Percentiles rank a stretch among this genome's conserved stretches.
Evolutionary conservation across 345 rosid genomes (phyloP).

Genomic region (Boechera stricta): DNA sequence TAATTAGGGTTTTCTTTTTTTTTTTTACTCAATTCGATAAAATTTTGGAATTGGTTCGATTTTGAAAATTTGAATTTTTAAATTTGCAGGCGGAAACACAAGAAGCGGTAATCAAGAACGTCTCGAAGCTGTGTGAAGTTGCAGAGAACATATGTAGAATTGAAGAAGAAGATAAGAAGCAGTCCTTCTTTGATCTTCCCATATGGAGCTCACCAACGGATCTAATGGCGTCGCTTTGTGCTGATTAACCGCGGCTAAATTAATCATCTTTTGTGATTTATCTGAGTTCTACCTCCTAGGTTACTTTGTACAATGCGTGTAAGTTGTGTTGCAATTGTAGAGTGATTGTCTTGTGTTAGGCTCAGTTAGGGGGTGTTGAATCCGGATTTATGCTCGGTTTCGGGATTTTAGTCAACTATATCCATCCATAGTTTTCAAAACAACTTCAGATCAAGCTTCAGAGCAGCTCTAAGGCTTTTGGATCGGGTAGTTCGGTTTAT

Average conservation of each 20-base stretch:
- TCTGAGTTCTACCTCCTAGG: background rate
- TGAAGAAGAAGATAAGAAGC: conserved; percentile 50
- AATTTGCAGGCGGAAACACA: conserved; percentile 67
- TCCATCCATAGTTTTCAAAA: background rate
- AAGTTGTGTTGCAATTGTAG: conserved; percentile 9
- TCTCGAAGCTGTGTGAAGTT: conserved; percentile 64
- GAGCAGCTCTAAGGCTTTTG: too few relatives aligned
- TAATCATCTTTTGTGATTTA: background rate
- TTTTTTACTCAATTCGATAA: background rate
- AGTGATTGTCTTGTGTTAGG: conserved; percentile 11
- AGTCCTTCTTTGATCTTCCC: conserved; percentile 58
- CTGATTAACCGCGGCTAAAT: conserved; percentile 31
- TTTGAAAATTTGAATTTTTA: background rate
- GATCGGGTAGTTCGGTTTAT: background rate
- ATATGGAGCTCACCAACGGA: conserved; percentile 78
- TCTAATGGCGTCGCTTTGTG: conserved; percentile 73
- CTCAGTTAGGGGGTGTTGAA: background rate
- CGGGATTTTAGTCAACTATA: background rate
- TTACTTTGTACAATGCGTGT: conserved; percentile 33
- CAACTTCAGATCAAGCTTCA: too few relatives aligned
- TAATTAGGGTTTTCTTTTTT: conserved; percentile 43
- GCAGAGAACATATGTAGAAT: conserved; percentile 65
- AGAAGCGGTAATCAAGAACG: conserved; percentile 57
- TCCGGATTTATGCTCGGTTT: background rate
- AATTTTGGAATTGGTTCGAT: background rate